Percentiles rank a stretch among this genome's conserved stretches.
phyloP scores from a whole-genome alignment of 352 stramenopile species.

The Phytophthora kernoviae region DNA sequence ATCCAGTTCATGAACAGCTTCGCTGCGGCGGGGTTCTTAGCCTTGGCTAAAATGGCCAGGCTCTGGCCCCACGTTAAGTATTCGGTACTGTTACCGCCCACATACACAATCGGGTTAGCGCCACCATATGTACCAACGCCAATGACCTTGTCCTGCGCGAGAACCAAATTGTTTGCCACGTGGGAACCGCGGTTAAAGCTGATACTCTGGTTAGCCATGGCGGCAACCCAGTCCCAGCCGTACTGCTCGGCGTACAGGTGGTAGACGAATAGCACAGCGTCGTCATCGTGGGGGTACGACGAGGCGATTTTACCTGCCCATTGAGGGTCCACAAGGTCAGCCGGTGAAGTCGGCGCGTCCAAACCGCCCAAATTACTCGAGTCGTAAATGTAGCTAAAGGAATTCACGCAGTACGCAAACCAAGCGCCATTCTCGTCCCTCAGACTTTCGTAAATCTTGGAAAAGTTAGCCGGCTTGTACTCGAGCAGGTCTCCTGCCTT shows the following conservation, averaged over 20 bases:
- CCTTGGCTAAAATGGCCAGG: conserved; percentile 27
- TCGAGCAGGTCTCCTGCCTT: conserved; percentile 38
- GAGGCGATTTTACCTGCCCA: conserved; percentile 48
- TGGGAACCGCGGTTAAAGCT: conserved; percentile 23
- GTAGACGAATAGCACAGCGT: conserved; percentile 49
- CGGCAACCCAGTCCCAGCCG: conserved; percentile 32
- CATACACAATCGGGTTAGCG: conserved; percentile 9
- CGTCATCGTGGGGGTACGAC: conserved; percentile 51
- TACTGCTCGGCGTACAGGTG: conserved; percentile 42
- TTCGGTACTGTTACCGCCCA: conserved; percentile 22
- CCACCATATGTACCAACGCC: conserved; percentile 17
- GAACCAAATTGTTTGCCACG: conserved; percentile 12
- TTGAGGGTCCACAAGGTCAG: conserved; percentile 37
- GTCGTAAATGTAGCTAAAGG: conserved; percentile 49
- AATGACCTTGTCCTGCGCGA: conserved; percentile 20
- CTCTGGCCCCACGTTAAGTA: conserved; percentile 40
- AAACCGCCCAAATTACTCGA: conserved; percentile 18
- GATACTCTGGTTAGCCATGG: conserved; percentile 29
- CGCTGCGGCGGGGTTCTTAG: conserved; percentile 18
- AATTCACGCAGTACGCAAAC: conserved; percentile 34
- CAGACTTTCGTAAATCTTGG: conserved; percentile 48
- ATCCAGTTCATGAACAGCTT: conserved; percentile 34
- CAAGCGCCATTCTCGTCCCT: conserved; percentile 32
- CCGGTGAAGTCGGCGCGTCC: conserved; percentile 14
- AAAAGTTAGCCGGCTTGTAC: conserved; percentile 59